Base-by-base conservation (phyloP, 768 basidiomycete species). In the Rhodotorula kratochvilovae region DNA sequence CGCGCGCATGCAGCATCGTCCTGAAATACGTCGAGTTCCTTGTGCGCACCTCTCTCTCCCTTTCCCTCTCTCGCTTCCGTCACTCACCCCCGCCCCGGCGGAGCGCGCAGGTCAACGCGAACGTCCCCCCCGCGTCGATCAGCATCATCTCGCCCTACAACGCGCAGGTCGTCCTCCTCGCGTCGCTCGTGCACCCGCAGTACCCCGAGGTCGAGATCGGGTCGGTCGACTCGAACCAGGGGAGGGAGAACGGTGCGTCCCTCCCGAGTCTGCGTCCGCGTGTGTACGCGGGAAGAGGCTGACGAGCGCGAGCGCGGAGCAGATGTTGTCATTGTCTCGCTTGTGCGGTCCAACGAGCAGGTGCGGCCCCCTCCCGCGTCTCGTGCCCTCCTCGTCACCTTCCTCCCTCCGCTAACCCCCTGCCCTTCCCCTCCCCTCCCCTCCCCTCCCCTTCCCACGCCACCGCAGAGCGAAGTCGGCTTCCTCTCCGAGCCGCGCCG, bases 191-290 rank as follows among this genome's bases (percentile, higher is more conserved):
- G 29, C 86, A 89, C 33, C 87, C 89, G 0, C 74, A 78, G 15
- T 81, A 79, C 63, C 83, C 83, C 0, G 82, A 81, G 23, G 84
- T 98, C 1, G 93, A 97, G 75, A 91, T 96, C 55, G 96, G 94
- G 2, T 91, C 90, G 0, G 93, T 98, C 1, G 96, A 98, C 78
- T 92, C 93, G 0, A 90, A 97, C 88, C 96, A 99, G 82, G 95
- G 95, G 0, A 86, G 96, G 60, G 95, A 99, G 80, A 92, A 92
- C 75, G 70, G 64, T 65, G n/a, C 43, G 64, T 45, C 12, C 45
- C 21, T 46, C 21, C 11, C 15, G 10, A 11, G 5, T 33, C n/a
- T 53, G 33, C 36, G 5, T 33, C 4, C 45, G 36, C 2, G 35
- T 60, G 10, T 46, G 48, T 7, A 1, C 12, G 25, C n/a, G 12